These are phyloP conservation scores for Diutina catenulata DNA, from an alignment of 1,139 yeast species.

Conservation along the genomic window DNA sequence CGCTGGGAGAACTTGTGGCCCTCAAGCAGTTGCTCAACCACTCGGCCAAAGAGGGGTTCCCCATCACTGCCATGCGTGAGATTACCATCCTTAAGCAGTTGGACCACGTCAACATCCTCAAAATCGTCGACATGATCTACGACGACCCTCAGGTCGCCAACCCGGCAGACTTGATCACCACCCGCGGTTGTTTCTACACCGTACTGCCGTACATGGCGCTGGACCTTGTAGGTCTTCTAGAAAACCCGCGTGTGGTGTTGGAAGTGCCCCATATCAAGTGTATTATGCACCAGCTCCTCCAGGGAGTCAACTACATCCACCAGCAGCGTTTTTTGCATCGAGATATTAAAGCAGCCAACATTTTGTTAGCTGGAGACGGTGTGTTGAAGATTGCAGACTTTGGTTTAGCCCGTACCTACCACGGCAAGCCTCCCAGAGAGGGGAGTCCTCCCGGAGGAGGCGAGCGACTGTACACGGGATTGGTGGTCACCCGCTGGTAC, in stretches of 20 bases:
- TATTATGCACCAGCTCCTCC: conserved; percentile 64
- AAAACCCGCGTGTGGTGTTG: conserved; percentile 62
- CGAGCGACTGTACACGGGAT: conserved; percentile 65
- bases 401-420: conserved; percentile 55
- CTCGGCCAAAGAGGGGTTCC: conserved; percentile 84
- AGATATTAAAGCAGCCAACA: conserved; percentile 43
- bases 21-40: conserved; percentile 75
- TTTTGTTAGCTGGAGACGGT: not conserved
- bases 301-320: conserved; percentile 78
- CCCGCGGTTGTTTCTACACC: conserved; percentile 58
- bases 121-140: conserved; percentile 72
- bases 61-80: conserved; percentile 91
- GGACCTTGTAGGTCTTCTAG: conserved; percentile 86
- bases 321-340: conserved; percentile 64
- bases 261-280: conserved; percentile 68
- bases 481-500: conserved; percentile 96
- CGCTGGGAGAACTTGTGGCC: conserved; percentile 25
- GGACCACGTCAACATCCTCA: conserved; percentile 60
- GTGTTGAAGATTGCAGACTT: conserved; percentile 5
- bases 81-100: conserved; percentile 71
- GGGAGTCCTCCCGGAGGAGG: conserved; percentile 42
- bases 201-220: conserved; percentile 91
- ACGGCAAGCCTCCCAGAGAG: conserved; percentile 54
- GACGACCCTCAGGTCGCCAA: conserved; percentile 37
- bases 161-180: conserved; percentile 22